phyloP scores from a whole-genome alignment of 2,329 filamentous ascomycete genomes.

The Colletotrichum sp. region DNA sequence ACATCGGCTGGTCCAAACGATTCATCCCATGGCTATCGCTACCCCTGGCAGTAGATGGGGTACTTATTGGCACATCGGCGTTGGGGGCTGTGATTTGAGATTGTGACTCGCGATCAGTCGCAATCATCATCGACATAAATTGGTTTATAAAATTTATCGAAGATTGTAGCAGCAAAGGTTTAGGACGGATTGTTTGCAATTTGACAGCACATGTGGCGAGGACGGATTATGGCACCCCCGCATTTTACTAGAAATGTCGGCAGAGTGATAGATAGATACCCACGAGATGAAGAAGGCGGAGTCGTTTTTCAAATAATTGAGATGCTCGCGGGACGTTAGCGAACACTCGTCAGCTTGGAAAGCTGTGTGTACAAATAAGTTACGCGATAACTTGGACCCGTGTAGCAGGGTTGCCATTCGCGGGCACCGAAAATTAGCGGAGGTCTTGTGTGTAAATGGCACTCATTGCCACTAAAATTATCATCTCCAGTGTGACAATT shows the following conservation, averaged over 20 bases:
- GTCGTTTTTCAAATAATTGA: not conserved
- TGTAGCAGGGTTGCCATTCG: not conserved
- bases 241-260: conserved; percentile 24
- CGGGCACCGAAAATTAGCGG: not conserved
- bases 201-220: not conserved
- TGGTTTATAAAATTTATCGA: not conserved
- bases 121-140: not conserved
- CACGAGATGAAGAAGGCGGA: not conserved
- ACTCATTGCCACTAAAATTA: not conserved
- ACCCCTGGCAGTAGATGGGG: conserved; percentile 23
- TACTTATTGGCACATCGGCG: not conserved
- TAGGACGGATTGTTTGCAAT: not conserved
- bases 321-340: not conserved
- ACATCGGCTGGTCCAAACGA: conserved; percentile 8
- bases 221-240: not conserved
- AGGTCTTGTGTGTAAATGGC: not conserved
- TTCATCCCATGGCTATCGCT: conserved; percentile 8
- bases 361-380: not conserved
- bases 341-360: not conserved
- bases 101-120: not conserved
- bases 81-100: not conserved
- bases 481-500: not conserved
- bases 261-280: conserved; percentile 21
- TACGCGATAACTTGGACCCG: not conserved
- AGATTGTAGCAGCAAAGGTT: not conserved